Conservation (phyloP, 169 alveolate species). For the Eimeria praecox region DNA sequence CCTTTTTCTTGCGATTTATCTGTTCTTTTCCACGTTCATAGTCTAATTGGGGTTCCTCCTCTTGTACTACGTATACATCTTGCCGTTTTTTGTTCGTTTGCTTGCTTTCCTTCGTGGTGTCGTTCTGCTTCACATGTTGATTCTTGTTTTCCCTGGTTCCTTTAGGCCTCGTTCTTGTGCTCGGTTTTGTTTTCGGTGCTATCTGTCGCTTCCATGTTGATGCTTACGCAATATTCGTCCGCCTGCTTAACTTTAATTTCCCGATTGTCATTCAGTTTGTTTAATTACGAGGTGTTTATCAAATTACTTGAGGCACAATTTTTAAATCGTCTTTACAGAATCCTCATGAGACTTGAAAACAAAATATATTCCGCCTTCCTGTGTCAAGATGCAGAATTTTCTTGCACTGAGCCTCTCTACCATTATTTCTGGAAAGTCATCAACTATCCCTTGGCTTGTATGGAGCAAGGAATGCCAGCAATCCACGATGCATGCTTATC, state of each 20-base stretch:
- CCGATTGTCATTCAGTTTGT: too few species aligned
- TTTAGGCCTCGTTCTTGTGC: background rate
- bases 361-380: constrained; percentile 93
- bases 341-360: too few species aligned
- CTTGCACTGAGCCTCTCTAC: constrained; percentile 91
- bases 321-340: too few species aligned
- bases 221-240: constrained; percentile 43
- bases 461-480: constrained; percentile 91
- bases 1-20: background rate
- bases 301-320: too few species aligned
- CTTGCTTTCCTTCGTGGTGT: too few species aligned
- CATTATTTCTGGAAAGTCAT: constrained; percentile 92
- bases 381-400: too few species aligned
- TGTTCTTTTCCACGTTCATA: background rate
- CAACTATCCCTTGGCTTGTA: constrained; percentile 93
- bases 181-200: background rate
- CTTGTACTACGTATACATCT: background rate
- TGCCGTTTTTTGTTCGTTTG: too few species aligned
- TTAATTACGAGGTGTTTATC: too few species aligned
- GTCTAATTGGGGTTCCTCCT: background rate
- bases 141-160: background rate
- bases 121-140: too few species aligned
- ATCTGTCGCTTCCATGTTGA: background rate
- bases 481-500: background rate
- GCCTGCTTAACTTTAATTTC: constrained; percentile 17